phyloP scores from a whole-genome alignment of 75 land plant genomes.

The Chamaecyparis obtusa region DNA sequence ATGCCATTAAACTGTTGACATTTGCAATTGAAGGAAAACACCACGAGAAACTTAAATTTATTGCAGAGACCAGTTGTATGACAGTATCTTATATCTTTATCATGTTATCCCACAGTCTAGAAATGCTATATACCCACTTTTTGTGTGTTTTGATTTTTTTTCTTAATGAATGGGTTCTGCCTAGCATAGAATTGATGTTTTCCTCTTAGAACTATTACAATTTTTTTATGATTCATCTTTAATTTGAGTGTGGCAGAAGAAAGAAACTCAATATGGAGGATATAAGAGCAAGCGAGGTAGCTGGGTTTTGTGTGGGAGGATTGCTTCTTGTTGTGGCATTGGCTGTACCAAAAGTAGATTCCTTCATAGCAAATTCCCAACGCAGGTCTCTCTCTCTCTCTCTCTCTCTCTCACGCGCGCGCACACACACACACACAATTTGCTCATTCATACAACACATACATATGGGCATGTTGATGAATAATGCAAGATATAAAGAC shows the following conservation, averaged over 20 bases:
- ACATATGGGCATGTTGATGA: background rate
- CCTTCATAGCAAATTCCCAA: constrained; percentile 32
- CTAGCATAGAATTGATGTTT: background rate
- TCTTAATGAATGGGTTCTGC: background rate
- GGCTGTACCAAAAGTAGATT: constrained; percentile 41
- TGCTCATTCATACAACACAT: background rate
- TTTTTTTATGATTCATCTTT: background rate
- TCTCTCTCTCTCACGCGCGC: background rate
- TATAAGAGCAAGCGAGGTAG: constrained; percentile 36
- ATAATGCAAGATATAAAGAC: background rate
- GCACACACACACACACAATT: background rate
- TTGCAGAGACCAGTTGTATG: background rate
- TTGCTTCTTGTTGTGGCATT: constrained; percentile 35
- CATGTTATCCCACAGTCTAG: background rate
- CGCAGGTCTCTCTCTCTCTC: constrained; percentile 22
- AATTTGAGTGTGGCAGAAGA: background rate
- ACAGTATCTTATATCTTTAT: background rate
- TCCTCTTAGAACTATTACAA: background rate
- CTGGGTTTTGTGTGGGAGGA: constrained; percentile 44
- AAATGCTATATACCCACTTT: background rate
- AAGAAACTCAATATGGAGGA: constrained; percentile 18
- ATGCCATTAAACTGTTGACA: background rate
- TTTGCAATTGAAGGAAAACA: background rate
- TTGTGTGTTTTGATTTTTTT: background rate
- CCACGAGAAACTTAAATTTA: background rate